Evolutionary conservation across 495 filamentous ascomycete genomes (phyloP), one percentile per base, ranked within the genome.

Genomic region (Hypomontagnella submonticulosa): DNA sequence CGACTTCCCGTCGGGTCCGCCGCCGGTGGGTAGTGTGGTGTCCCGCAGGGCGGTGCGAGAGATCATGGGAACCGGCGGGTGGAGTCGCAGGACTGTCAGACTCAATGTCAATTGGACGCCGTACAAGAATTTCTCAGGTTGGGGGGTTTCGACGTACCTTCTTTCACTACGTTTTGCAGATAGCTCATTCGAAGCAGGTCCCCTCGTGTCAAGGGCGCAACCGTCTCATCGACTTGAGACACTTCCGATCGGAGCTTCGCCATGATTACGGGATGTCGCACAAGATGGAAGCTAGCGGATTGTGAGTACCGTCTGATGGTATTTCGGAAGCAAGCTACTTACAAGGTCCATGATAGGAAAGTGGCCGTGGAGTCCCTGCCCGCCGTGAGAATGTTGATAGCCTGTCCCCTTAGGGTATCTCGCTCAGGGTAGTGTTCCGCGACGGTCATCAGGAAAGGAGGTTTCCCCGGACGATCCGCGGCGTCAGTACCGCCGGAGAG

Each of bases 51-150:
- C 85, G 18, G 65, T 64, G 54, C 87, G 81, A 33, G 69, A 71
- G 61, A 89, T 90, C 41, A 82, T 63, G 0, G 85, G 82, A 0
- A 88, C 80, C 1, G 82, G 69, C 0, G 88, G 87, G 71, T 83
- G 84, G 4, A 90, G 77, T 6, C 87, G 81, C 1, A 83, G 47
- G 5, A 75, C 72, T 92, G 23, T 27, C 6, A 27, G 23, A 27
- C 6, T n/a, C n/a, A 6, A 3, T 27, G 23, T 27, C 23, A 27
- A 6, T 6, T 27, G 6, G 6, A 27, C 23, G 6, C n/a, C n/a
- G n/a, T n/a, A n/a, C n/a, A n/a, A n/a, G n/a, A n/a, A n/a, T n/a
- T n/a, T n/a, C n/a, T 76, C 78, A 0, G 82, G 78, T 59, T 89
- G 82, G 0, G 81, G 75, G 0, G 88, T 88, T 8, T 88, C 87